Base-by-base conservation (phyloP, 1,284 basidiomycete genomes). In the Marasmius oreades region DNA sequence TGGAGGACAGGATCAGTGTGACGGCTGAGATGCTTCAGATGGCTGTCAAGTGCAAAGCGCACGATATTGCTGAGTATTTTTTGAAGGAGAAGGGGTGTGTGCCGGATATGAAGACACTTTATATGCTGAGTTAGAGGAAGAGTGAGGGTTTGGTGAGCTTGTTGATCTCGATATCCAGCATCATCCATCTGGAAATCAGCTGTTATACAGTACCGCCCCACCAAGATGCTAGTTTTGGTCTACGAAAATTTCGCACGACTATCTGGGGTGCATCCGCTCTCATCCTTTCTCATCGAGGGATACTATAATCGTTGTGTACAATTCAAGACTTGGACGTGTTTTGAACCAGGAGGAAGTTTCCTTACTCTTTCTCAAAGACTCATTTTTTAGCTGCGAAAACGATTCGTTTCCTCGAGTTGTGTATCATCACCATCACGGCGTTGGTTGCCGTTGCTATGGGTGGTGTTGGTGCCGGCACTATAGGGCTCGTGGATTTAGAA, bases 41-140 rank as follows among this genome's bases (percentile, higher is more conserved):
- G 8, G 90, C 90, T 1, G 80, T 90, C 4, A 80, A 78, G 62
- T 76, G 74, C 58, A 77, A 80, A 54, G 87, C 88, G 6, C 74
- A 76, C 48, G 85, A 90, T 61, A 86, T 92, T 47, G 79, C 86
- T 51, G 76, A 88, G 52, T 94, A 91, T 66, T 77, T 94, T 45
- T 81, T 84, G 52, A 70, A 75, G 57, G 92, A 92, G 67, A 93
- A 92, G 70, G 85, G 87, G 8, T 83, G 84, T 64, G 71, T 88
- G 26, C 88, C 89, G 1, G 84, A 89, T 65, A 80, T 90, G 68
- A 77, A 81, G 64, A 88, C 88, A 0, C 66, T 91, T 36, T 71
- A 77, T 57, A 69, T 79, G 63, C 77, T 86, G 71, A 33, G 42
- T 22, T 52, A 59, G 28, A 31, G 28, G 28, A 31, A 31, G 28